Conservation (phyloP, 371 early-diverging fungal genomes). For the Gilbertella persicaria region DNA sequence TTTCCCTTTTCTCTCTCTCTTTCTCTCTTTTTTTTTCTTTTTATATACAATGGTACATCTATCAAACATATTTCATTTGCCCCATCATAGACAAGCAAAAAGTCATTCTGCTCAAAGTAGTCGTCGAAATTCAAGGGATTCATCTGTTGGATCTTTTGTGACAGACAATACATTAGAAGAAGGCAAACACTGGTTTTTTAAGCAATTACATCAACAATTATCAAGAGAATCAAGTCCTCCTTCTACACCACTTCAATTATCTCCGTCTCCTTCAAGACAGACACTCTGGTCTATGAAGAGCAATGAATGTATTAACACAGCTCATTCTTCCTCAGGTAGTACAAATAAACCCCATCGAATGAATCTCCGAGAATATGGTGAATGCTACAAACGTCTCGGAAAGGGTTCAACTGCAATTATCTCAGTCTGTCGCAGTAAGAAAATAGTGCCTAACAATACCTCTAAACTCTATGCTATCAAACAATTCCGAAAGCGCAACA, state of each 20-base stretch:
- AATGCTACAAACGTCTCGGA: slow-evolving; percentile 77
- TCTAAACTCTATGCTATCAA: slow-evolving; percentile 87
- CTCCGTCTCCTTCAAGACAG: slow-evolving; percentile 6
- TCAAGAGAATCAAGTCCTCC: background rate
- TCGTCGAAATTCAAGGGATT: slow-evolving; percentile 22
- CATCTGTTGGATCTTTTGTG: slow-evolving; percentile 5
- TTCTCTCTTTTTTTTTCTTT: background rate
- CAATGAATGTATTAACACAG: slow-evolving; percentile 2
- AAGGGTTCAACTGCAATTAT: slow-evolving; percentile 89
- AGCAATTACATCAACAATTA: slow-evolving; percentile 15
- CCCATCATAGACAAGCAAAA: slow-evolving; percentile 1
- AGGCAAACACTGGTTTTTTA: slow-evolving; percentile 20
- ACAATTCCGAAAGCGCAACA: slow-evolving; percentile 85
- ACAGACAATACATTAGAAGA: slow-evolving; percentile 19
- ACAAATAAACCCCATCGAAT: slow-evolving; percentile 15
- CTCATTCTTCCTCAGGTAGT: slow-evolving; percentile 2
- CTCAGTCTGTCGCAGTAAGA: slow-evolving; percentile 62
- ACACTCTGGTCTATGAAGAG: slow-evolving; percentile 1
- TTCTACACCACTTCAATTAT: slow-evolving; percentile 1
- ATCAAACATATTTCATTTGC: slow-evolving; percentile 17
- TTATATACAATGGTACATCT: slow-evolving; percentile 16
- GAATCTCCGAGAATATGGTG: slow-evolving; percentile 66
- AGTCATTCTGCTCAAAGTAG: slow-evolving; percentile 18
- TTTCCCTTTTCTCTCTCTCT: background rate
- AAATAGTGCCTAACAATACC: background rate